Evolutionary conservation across 305 asterid genomes (phyloP), one percentile per base, ranked within the genome.

Genomic region (Fraxinus angustifolia): DNA sequence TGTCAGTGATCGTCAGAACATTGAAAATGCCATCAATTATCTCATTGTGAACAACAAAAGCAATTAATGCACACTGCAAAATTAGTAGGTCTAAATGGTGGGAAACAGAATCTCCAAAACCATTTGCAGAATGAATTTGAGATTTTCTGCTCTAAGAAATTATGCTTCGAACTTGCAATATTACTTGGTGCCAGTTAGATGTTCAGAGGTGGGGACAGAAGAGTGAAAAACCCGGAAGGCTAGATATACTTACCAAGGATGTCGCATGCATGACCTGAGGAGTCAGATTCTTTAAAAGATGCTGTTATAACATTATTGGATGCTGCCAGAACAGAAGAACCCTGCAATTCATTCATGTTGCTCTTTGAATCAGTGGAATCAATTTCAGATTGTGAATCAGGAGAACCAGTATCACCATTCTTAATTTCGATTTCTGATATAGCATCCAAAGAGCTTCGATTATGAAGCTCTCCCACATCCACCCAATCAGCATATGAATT

Each of bases 371-470:
- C 82, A 40, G 79, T 82, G 53, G 95, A 91, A 85, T 85, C 91
- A 80, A 81, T 85, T 84, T 92, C 93, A 83, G 94, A 90, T 78
- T 85, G 92, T 0, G 93, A 84, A 86, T 90, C 92, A 75, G 89
- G 86, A 82, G 92, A 87, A 77, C 84, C 82, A 40, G 77, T 82
- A 80, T 87, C 90, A 74, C 87, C 87, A 81, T 89, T 87, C 86
- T 89, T 93, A 62, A 87, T 83, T 86, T 89, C 98, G 58, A 85
- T 77, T 80, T 90, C 97, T 31, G 97, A 88, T 85, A 88, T 82
- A 58, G 88, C 88, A 88, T 88, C 91, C 88, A 90, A 87, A 35
- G 88, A 83, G 83, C 87, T 84, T 76, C 75, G 86, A 84, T 86
- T 81, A 26, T 83, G 87, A 88, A 83, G 86, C 72, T 90, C 91